A percentile compares a stretch with the other conserved stretches of the same genome.
phyloP scores from a whole-genome alignment of 257 asterid species.

The Penstemon newberryi region DNA sequence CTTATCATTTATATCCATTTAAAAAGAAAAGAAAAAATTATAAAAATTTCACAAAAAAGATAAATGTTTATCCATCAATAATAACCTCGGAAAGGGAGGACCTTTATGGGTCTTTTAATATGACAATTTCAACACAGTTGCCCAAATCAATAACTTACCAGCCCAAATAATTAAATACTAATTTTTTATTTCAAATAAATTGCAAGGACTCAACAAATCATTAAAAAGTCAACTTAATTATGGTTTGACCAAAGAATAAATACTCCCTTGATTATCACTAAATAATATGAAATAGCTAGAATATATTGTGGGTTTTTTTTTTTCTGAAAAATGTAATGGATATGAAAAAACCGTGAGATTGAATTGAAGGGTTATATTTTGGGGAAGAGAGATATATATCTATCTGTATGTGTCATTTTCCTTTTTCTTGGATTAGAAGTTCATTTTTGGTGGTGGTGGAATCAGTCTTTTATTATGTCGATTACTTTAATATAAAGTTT shows the following conservation, averaged over 20 bases:
- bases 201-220: conserved; percentile 20
- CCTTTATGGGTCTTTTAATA: no score
- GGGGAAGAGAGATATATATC: no score
- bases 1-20: conserved; percentile 39
- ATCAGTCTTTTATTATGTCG: neutral
- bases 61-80: conserved; percentile 23
- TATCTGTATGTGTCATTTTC: no score
- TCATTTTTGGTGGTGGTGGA: no score
- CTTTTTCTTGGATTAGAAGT: no score
- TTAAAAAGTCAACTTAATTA: conserved; percentile 41
- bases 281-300: conserved; percentile 7
- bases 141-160: conserved; percentile 26
- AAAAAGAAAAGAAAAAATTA: no score
- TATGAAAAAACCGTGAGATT: no score
- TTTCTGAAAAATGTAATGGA: no score
- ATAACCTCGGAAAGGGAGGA: neutral
- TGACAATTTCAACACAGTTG: neutral
- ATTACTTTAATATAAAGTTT: no score
- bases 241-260: conserved; percentile 31
- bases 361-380: no score
- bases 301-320: no score
- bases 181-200: conserved; percentile 25
- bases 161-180: neutral
- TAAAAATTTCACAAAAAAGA: conserved; percentile 23
- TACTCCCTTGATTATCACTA: neutral